Evolutionary conservation across 23 red algal species (phyloP).

Genomic region (Gracilariopsis chorda): DNA sequence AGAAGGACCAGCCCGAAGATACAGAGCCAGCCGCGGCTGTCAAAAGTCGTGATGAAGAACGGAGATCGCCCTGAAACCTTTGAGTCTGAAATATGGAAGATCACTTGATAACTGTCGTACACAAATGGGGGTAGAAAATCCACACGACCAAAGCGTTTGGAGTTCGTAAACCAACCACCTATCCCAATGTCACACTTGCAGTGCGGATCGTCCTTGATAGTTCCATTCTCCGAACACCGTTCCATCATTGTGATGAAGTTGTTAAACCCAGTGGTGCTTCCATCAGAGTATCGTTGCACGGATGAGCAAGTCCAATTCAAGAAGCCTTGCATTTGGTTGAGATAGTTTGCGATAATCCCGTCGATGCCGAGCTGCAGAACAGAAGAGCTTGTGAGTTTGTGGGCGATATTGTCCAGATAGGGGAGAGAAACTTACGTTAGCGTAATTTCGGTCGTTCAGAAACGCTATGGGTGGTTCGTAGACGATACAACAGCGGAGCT

Average conservation of each 20-base stretch:
- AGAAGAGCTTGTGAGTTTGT: neutral
- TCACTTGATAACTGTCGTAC: neutral
- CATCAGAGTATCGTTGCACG: too few species aligned
- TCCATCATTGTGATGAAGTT: neutral
- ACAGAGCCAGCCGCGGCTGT: neutral
- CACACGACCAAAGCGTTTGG: neutral
- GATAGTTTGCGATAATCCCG: neutral
- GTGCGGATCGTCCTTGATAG: neutral
- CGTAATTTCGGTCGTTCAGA: neutral
- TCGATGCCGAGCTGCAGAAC: neutral
- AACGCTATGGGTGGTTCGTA: neutral
- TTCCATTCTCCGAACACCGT: neutral
- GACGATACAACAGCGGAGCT: neutral
- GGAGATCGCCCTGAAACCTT: neutral
- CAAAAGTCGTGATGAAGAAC: slow-evolving; percentile 20
- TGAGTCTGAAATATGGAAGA: neutral
- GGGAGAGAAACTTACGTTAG: neutral
- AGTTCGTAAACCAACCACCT: slow-evolving; percentile 1
- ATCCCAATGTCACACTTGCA: slow-evolving; percentile 25
- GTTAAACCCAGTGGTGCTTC: too few species aligned
- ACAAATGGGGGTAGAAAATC: slow-evolving; percentile 36
- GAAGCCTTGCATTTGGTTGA: neutral
- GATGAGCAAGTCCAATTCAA: neutral
- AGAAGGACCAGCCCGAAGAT: neutral
- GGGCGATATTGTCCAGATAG: too few species aligned